Conservation (phyloP, 1,284 basidiomycete species). For the Dichomitus squalens region DNA sequence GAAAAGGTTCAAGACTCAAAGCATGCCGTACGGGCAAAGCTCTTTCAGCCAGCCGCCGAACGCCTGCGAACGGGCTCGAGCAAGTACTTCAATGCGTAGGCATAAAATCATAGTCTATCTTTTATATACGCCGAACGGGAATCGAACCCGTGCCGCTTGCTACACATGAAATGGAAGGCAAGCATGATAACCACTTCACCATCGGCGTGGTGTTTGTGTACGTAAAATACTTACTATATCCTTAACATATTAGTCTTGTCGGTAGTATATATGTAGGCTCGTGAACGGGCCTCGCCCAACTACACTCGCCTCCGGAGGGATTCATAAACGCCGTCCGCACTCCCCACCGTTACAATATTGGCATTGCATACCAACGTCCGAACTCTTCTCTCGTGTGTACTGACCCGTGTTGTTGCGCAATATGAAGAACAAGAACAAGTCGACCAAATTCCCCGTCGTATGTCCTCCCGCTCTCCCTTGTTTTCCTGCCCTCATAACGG, state of each 20-base stretch:
- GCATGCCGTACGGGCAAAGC: no score
- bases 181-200: conserved; percentile 36
- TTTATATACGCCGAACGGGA: conserved; percentile 30
- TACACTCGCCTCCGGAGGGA: no score
- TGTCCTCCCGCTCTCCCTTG: not conserved
- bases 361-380: no score
- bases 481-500: not conserved
- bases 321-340: no score
- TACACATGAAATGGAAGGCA: conserved; percentile 29
- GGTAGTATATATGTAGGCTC: no score
- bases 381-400: no score
- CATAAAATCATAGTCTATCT: not conserved
- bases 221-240: no score
- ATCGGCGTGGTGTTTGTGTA: conserved; percentile 25
- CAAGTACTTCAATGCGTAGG: not conserved
- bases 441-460: conserved; percentile 85
- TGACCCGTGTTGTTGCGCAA: not conserved
- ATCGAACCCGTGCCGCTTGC: conserved; percentile 36
- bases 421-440: conserved; percentile 86
- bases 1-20: not conserved
- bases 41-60: no score
- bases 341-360: no score
- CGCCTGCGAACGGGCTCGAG: no score
- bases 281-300: no score
- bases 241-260: no score